These are phyloP conservation scores for Erodium trifolium DNA, from an alignment of 441 rosid genomes.

Conservation along the genomic window DNA sequence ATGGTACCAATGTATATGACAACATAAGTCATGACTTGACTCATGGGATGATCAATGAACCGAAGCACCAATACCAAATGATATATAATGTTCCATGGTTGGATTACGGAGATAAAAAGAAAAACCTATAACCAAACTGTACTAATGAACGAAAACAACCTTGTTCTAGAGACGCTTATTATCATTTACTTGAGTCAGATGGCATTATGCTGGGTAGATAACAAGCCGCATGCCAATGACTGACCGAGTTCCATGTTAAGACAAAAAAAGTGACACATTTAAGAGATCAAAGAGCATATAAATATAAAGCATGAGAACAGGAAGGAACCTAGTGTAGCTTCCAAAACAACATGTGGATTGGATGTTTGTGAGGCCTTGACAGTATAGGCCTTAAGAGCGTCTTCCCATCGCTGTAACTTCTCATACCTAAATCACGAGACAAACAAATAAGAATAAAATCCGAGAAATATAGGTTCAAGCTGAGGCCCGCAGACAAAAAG, in stretches of 20 bases:
- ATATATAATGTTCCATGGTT: background rate
- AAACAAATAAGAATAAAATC: background rate
- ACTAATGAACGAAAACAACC: background rate
- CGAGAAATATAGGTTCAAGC: background rate
- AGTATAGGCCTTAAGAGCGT: constrained; percentile 97
- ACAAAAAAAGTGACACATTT: background rate
- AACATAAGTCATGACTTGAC: background rate
- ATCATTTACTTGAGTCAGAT: background rate
- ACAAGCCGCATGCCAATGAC: background rate
- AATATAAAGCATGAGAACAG: background rate
- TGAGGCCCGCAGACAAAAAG: background rate
- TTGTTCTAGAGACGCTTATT: background rate
- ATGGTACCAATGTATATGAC: background rate
- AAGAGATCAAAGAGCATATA: background rate
- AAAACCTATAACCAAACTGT: background rate
- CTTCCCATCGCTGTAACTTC: constrained; percentile 99
- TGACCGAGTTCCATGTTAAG: background rate
- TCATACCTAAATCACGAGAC: constrained; percentile 61
- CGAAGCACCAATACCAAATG: background rate
- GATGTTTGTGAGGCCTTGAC: constrained; percentile 78
- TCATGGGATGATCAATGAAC: background rate
- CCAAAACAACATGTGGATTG: constrained; percentile 72
- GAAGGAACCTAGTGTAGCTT: constrained; percentile 79
- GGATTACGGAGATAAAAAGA: background rate
- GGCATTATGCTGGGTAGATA: background rate